These are phyloP conservation scores for Phyllosticta citriasiana DNA, from an alignment of 2,329 filamentous ascomycete genomes.

Conservation along the genomic window DNA sequence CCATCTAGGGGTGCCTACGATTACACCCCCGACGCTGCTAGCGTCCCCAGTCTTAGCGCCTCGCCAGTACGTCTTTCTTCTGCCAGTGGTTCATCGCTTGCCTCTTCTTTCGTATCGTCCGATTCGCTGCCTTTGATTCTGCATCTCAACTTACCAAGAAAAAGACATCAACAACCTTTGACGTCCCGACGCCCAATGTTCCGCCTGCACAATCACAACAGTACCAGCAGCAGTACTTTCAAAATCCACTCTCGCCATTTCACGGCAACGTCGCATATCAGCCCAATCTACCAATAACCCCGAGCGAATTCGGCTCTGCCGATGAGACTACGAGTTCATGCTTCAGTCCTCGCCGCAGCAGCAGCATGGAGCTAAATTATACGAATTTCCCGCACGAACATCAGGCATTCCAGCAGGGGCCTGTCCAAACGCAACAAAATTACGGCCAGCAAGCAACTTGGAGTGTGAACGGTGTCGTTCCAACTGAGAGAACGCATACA, in stretches of 20 bases:
- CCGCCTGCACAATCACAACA: background rate
- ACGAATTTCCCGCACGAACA: background rate
- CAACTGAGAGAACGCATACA: slow-evolving; percentile 24
- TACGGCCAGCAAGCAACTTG: background rate
- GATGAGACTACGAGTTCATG: slow-evolving; percentile 17
- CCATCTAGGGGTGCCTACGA: slow-evolving; percentile 25
- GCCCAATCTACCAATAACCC: slow-evolving; percentile 25
- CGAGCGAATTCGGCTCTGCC: slow-evolving; percentile 30
- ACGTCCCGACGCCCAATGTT: slow-evolving; percentile 17
- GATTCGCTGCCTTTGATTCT: background rate
- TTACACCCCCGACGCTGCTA: slow-evolving; percentile 24
- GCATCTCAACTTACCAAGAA: slow-evolving; percentile 6
- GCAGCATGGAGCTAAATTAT: background rate
- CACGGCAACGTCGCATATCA: slow-evolving; percentile 25
- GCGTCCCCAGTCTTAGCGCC: slow-evolving; percentile 28
- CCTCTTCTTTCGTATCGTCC: background rate
- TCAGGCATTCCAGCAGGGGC: background rate
- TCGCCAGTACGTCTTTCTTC: slow-evolving; percentile 25
- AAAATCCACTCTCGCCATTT: slow-evolving; percentile 13
- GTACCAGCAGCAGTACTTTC: slow-evolving; percentile 6
- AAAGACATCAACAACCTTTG: slow-evolving; percentile 27
- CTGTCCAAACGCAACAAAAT: background rate
- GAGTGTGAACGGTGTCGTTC: background rate
- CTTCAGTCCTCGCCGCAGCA: background rate
- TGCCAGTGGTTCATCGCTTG: background rate